Evolutionary conservation across 1,139 yeast species (phyloP), one percentile per base, ranked within the genome.

Genomic region (Suhomyces bolitotheri): DNA sequence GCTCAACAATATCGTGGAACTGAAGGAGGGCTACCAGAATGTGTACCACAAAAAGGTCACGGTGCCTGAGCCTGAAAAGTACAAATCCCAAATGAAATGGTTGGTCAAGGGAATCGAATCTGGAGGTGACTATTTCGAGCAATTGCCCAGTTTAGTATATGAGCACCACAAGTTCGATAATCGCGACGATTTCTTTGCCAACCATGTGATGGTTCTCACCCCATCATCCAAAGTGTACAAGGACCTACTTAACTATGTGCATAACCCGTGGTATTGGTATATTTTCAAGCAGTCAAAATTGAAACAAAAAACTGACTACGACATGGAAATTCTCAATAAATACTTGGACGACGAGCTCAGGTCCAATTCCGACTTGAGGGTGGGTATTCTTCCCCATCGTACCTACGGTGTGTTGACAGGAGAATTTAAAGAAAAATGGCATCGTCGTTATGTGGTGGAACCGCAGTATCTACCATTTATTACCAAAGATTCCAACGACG

Each of bases 271-370:
- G 57, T 46, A 45, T 40, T 64, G 71, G 71, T 33, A 45, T 7
- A 17, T 63, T 10, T 43, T 48, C 14, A 39, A 44, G n/a, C 40
- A 66, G 12, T 40, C 42, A 3, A 47, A 47, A 22, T 34, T 63
- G 7, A 52, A 60, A 17, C 22, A 43, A 8, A 13, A 34, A 0
- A 39, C 54, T 13, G 76, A 73, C 30, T 73, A 66, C 42, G 80
- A 74, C 44, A 72, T 73, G 79, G 80, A 76, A 34, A 51, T 75
- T 4, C 47, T 75, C 27, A 76, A 75, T 52, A 61, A 60, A 36
- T 62, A 54, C 29, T 40, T 61, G 19, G 49, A 47, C 19, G 47
- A 48, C 11, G 40, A 49, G 15, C 26, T 50, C 15, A 33, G 40
- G 31, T 22, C 38, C 15, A 43, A 33, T 16, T 40, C 44, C 53